These are phyloP conservation scores for Candida ipomoeae DNA, from an alignment of 805 yeast genomes.

Conservation along the genomic window DNA sequence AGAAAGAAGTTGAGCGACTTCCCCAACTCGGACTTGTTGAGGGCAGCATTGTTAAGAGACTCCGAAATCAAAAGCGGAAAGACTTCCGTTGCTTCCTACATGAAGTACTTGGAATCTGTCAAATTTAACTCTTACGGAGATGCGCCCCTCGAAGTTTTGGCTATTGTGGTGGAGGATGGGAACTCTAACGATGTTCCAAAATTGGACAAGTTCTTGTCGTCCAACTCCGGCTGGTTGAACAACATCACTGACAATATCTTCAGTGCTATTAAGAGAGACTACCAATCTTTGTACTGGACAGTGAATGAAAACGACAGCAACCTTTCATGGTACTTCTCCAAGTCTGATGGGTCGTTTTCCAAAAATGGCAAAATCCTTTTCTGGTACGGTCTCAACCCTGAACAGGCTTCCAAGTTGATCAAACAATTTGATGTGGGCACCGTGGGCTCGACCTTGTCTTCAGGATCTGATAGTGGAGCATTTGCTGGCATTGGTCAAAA, in stretches of 20 bases:
- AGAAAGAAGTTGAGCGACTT: conserved; percentile 69
- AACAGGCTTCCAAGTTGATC: conserved; percentile 60
- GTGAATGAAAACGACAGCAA: conserved; percentile 88
- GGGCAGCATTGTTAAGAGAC: conserved; percentile 74
- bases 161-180: conserved; percentile 58
- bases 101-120: conserved; percentile 60
- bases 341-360: conserved; percentile 90
- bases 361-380: conserved; percentile 85
- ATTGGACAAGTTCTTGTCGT: conserved; percentile 80
- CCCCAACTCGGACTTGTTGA: conserved; percentile 66
- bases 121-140: conserved; percentile 83
- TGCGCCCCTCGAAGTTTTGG: conserved; percentile 92
- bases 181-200: conserved; percentile 50
- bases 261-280: conserved; percentile 73
- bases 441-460: conserved; percentile 34
- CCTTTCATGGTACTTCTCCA: conserved; percentile 85
- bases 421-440: conserved; percentile 40
- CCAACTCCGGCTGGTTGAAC: conserved; percentile 94
- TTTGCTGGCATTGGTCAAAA: conserved; percentile 46
- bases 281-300: conserved; percentile 74
- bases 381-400: conserved; percentile 87
- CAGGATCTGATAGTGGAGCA: conserved; percentile 42
- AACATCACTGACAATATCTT: conserved; percentile 95
- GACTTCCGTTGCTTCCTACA: conserved; percentile 74
- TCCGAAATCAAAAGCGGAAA: conserved; percentile 67